phyloP scores from a whole-genome alignment of 768 basidiomycete species.

The Phlebiopsis gigantea region DNA sequence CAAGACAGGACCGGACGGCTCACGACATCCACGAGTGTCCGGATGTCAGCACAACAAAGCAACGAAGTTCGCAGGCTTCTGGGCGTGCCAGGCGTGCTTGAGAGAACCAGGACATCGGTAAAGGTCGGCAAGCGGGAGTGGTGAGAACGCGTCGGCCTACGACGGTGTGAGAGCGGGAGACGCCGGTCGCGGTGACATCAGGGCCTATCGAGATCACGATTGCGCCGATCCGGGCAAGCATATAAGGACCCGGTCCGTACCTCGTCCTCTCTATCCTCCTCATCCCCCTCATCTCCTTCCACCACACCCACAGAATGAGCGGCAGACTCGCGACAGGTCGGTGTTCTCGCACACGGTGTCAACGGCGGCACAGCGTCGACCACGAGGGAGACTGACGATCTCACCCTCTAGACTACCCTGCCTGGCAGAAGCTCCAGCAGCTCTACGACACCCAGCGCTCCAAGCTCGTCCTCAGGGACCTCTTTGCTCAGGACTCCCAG shows the following conservation, averaged over 20 bases:
- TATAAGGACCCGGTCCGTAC: conserved; percentile 8
- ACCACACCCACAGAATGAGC: conserved; percentile 38
- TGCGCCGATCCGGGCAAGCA: neutral
- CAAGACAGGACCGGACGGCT: neutral
- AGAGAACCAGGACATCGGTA: neutral
- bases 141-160: neutral
- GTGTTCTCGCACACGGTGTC: neutral
- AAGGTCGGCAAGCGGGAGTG: conserved; percentile 1
- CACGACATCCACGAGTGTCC: neutral
- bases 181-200: conserved; percentile 3
- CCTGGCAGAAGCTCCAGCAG: conserved; percentile 89
- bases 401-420: conserved; percentile 59
- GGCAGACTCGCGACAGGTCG: conserved; percentile 57
- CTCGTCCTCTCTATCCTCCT: conserved; percentile 6
- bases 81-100: neutral
- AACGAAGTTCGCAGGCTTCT: neutral
- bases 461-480: conserved; percentile 82
- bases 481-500: conserved; percentile 83
- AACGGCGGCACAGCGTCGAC: neutral
- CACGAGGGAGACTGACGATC: neutral
- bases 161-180: neutral
- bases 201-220: conserved; percentile 4
- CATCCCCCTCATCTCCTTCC: neutral
- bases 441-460: conserved; percentile 70
- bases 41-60: neutral